Evolutionary conservation across 73 alveolate genomes (phyloP).

Genomic region (Urostyla sp.): DNA sequence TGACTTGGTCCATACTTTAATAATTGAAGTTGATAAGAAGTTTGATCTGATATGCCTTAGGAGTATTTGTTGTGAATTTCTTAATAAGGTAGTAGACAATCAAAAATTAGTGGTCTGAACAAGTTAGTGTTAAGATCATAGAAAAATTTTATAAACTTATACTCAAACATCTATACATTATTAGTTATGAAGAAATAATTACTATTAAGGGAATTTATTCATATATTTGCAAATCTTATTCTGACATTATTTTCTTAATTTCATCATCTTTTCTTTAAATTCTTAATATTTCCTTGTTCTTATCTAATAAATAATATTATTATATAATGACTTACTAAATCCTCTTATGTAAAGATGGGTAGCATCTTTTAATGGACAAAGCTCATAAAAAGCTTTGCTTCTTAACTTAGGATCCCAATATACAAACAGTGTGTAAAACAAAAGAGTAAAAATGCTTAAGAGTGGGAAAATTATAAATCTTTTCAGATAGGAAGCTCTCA

Average conservation of each 20-base stretch:
- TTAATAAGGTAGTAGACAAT: not conserved
- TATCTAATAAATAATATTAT: not conserved
- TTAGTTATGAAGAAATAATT: not conserved
- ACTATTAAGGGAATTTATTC: conserved; percentile 17
- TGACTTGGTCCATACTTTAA: conserved; percentile 54
- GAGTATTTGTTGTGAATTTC: conserved; percentile 5
- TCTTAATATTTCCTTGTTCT: conserved; percentile 1
- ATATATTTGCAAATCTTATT: not conserved
- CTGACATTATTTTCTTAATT: not conserved
- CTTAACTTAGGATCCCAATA: conserved; percentile 46
- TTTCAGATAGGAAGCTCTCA: not conserved
- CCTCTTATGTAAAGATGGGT: conserved; percentile 44
- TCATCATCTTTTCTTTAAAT: not conserved
- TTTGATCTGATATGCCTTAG: not conserved
- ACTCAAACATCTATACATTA: conserved; percentile 14
- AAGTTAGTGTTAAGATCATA: not conserved
- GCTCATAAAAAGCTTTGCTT: not conserved
- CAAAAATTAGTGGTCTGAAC: conserved; percentile 30
- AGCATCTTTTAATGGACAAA: conserved; percentile 26
- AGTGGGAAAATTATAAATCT: not conserved
- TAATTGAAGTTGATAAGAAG: not conserved
- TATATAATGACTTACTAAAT: not conserved
- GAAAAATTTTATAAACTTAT: conserved; percentile 10
- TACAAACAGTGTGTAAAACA: conserved; percentile 5
- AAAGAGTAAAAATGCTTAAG: not conserved